These are phyloP conservation scores for Russula ochroleuca DNA, from an alignment of 768 basidiomycete species.

Conservation along the genomic window DNA sequence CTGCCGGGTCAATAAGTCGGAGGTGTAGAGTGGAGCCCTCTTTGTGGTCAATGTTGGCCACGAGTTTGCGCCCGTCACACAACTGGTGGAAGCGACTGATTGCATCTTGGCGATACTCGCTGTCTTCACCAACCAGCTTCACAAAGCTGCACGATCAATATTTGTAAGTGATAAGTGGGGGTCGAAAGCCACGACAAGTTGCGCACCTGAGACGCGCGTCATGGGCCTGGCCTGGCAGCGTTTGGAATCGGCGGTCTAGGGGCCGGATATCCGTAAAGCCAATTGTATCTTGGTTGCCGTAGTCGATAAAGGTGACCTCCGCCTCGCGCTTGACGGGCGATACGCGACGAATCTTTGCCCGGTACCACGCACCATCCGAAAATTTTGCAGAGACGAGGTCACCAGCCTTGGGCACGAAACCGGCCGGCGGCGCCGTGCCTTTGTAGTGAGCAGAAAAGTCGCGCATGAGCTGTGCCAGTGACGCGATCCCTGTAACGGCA, in stretches of 20 bases:
- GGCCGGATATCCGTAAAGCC: conserved; percentile 82
- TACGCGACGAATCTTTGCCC: conserved; percentile 83
- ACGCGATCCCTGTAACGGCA: conserved; percentile 65
- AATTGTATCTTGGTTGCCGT: conserved; percentile 90
- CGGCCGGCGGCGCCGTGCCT: conserved; percentile 54
- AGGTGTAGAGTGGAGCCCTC: conserved; percentile 79
- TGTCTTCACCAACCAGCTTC: conserved; percentile 71
- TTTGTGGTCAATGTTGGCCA: conserved; percentile 89
- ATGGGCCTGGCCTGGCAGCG: conserved; percentile 87
- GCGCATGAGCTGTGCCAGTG: conserved; percentile 88
- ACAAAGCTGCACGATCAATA: conserved; percentile 60
- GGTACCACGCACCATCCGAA: conserved; percentile 92
- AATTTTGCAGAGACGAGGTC: conserved; percentile 95
- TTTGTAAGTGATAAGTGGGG: background rate
- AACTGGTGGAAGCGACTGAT: conserved; percentile 79
- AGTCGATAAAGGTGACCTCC: conserved; percentile 91
- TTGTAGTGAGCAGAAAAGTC: conserved; percentile 89
- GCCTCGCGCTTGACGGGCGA: conserved; percentile 90
- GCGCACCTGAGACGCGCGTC: conserved; percentile 84
- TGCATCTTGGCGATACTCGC: conserved; percentile 85
- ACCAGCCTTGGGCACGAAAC: conserved; percentile 75
- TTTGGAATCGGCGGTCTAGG: conserved; percentile 84
- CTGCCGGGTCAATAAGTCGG: conserved; percentile 85
- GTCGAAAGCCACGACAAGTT: background rate
- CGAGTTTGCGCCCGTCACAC: conserved; percentile 90